Conservation (phyloP, 2,329 filamentous ascomycete species). For the Calonectria pseudoreteaudii region DNA sequence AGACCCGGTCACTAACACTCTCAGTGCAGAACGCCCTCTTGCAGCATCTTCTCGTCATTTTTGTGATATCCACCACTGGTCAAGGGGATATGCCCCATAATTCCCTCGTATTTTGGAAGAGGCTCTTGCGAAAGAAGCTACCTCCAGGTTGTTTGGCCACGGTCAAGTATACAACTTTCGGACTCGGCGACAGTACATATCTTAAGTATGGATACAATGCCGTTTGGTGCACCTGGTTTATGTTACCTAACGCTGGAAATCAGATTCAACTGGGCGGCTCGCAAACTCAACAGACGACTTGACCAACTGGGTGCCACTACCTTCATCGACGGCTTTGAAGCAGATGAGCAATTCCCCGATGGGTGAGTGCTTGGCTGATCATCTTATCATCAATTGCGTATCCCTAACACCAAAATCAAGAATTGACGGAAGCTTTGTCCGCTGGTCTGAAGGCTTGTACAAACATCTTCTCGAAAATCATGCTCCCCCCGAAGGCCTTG, state of each 20-base stretch:
- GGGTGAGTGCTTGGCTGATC: slow-evolving; percentile 67
- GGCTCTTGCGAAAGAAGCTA: slow-evolving; percentile 82
- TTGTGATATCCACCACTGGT: slow-evolving; percentile 91
- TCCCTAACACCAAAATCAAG: slow-evolving; percentile 55
- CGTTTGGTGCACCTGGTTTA: background rate
- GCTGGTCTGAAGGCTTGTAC: slow-evolving; percentile 79
- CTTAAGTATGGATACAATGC: slow-evolving; percentile 71
- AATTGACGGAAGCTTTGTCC: slow-evolving; percentile 83
- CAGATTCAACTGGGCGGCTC: slow-evolving; percentile 92
- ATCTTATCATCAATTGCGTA: background rate
- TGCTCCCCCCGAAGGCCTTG: slow-evolving; percentile 74
- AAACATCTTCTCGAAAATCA: slow-evolving; percentile 74
- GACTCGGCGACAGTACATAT: slow-evolving; percentile 95
- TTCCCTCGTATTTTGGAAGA: slow-evolving; percentile 85
- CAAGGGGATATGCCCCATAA: slow-evolving; percentile 95
- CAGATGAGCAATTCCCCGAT: slow-evolving; percentile 93
- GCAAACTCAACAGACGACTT: slow-evolving; percentile 88
- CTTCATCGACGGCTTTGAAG: slow-evolving; percentile 84
- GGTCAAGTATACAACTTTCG: slow-evolving; percentile 86
- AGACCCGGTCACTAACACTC: slow-evolving; percentile 26
- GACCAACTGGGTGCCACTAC: slow-evolving; percentile 84
- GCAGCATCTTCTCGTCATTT: slow-evolving; percentile 72
- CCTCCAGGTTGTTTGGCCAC: slow-evolving; percentile 75
- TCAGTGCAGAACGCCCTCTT: slow-evolving; percentile 61
- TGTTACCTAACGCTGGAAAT: background rate